These are phyloP conservation scores for Lentinula aciculospora DNA, from an alignment of 768 basidiomycete species.

Conservation along the genomic window DNA sequence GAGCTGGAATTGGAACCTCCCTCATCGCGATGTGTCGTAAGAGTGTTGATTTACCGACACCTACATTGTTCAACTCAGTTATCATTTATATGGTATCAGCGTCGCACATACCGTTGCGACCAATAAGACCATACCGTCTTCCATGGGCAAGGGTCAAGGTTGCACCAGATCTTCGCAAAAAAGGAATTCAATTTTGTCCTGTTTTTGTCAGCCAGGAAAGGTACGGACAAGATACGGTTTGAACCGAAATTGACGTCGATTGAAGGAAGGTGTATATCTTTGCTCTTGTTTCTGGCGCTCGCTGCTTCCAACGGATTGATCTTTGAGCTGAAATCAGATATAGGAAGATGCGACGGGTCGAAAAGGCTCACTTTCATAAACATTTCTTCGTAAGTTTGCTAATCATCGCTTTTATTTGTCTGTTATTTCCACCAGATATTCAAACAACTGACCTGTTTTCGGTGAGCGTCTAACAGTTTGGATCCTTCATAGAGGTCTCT, in stretches of 20 bases:
- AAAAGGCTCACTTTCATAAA: slow-evolving; percentile 79
- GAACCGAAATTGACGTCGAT: slow-evolving; percentile 97
- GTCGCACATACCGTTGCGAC: slow-evolving; percentile 60
- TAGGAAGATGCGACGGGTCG: background rate
- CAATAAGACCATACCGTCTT: slow-evolving; percentile 88
- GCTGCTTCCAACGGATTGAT: slow-evolving; percentile 89
- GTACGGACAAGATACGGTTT: slow-evolving; percentile 77
- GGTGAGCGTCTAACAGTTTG: slow-evolving; percentile 87
- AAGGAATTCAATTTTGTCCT: slow-evolving; percentile 3
- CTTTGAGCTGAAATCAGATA: slow-evolving; percentile 24
- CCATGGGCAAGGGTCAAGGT: slow-evolving; percentile 85
- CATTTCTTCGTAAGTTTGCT: slow-evolving; percentile 99
- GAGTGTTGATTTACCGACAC: slow-evolving; percentile 96
- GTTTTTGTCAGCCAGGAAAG: background rate
- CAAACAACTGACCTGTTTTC: slow-evolving; percentile 61
- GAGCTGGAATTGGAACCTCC: slow-evolving; percentile 88
- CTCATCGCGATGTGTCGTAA: slow-evolving; percentile 92
- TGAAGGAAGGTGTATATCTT: slow-evolving; percentile 90
- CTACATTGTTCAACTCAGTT: slow-evolving; percentile 21
- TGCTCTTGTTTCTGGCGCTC: slow-evolving; percentile 88
- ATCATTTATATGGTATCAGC: background rate
- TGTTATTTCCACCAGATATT: background rate
- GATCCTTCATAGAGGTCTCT: slow-evolving; percentile 94
- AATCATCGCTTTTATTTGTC: slow-evolving; percentile 8
- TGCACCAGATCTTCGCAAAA: slow-evolving; percentile 61